Evolutionary conservation across 2,329 filamentous ascomycete genomes (phyloP).

Genomic region (Pseudodiploospora longispora): DNA sequence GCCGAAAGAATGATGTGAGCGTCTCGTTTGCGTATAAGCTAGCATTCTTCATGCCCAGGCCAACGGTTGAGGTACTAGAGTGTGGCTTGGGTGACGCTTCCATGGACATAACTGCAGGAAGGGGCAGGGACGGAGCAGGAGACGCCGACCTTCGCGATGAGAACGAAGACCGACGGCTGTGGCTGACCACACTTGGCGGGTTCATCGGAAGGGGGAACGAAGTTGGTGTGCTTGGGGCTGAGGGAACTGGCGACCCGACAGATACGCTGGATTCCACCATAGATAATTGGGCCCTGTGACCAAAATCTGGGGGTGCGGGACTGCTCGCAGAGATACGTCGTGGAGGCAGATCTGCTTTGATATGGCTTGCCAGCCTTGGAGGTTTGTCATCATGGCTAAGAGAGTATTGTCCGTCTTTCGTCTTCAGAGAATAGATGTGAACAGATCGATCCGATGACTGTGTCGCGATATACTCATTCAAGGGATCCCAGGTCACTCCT

Average conservation of each 20-base stretch:
- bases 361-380: constrained; percentile 70
- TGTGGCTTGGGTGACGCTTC: constrained; percentile 79
- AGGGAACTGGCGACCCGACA: constrained; percentile 76
- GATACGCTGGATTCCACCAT: constrained; percentile 43
- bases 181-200: constrained; percentile 77
- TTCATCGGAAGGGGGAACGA: constrained; percentile 92
- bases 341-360: constrained; percentile 82
- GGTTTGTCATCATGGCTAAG: constrained; percentile 59
- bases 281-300: constrained; percentile 56
- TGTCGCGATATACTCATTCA: constrained; percentile 96
- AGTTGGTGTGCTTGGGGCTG: constrained; percentile 87
- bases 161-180: constrained; percentile 92
- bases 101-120: constrained; percentile 92
- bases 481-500: constrained; percentile 94
- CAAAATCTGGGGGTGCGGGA: constrained; percentile 79
- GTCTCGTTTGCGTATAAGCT: constrained; percentile 95
- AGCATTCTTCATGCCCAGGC: constrained; percentile 68
- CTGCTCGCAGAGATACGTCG: constrained; percentile 86
- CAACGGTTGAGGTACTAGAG: constrained; percentile 41
- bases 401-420: constrained; percentile 91
- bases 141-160: constrained; percentile 82
- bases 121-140: constrained; percentile 83
- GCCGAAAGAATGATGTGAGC: constrained; percentile 90
- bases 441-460: constrained; percentile 97
- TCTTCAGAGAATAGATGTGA: constrained; percentile 93